Conservation (phyloP, 2,329 filamentous ascomycete species). For the Fusarium nygamai region DNA sequence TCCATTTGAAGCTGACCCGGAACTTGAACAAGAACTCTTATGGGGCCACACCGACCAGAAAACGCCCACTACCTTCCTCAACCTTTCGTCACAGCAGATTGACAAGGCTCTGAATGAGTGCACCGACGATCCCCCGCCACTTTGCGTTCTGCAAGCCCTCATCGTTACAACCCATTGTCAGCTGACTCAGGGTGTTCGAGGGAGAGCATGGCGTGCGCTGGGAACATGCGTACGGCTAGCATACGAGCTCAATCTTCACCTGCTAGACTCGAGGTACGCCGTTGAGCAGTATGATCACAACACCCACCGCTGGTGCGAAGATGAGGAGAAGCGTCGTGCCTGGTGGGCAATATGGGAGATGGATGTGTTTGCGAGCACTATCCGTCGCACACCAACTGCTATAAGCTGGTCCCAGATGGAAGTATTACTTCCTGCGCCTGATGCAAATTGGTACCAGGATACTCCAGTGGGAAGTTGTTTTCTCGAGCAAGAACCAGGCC, state of each 20-base stretch:
- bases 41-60: background rate
- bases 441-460: background rate
- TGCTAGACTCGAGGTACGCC: background rate
- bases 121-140: background rate
- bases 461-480: background rate
- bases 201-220: background rate
- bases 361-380: background rate
- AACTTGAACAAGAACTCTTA: background rate
- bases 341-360: background rate
- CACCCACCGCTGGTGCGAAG: background rate
- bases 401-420: background rate
- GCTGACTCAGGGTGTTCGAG: background rate
- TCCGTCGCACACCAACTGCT: background rate
- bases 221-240: background rate
- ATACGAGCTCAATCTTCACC: background rate
- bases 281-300: background rate
- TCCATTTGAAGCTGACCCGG: background rate
- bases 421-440: accelerated
- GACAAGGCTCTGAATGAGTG: background rate
- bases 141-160: background rate
- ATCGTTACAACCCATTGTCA: background rate
- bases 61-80: background rate
- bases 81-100: background rate
- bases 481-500: background rate
- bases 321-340: background rate